These are phyloP conservation scores for Solanum hybrid DNA, from an alignment of 305 asterid species.

Conservation along the genomic window DNA sequence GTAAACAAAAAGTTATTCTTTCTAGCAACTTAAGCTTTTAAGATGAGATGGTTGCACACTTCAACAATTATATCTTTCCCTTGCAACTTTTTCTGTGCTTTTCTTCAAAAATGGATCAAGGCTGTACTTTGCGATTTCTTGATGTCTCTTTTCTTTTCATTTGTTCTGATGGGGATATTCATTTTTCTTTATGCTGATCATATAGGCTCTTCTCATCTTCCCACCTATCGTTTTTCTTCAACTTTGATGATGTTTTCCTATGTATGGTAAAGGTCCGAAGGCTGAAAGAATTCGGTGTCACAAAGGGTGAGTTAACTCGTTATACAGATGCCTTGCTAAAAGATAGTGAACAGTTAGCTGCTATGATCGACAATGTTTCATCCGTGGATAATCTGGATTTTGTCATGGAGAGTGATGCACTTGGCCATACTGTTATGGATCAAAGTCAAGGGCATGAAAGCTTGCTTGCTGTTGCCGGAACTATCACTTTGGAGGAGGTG, in stretches of 20 bases:
- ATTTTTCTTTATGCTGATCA: not conserved
- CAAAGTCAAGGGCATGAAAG: conserved; percentile 97
- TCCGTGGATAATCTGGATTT: conserved; percentile 97
- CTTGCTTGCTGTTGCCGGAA: conserved; percentile 82
- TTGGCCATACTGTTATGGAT: conserved; percentile 95
- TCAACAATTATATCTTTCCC: not conserved
- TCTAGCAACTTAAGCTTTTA: not conserved
- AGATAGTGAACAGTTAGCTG: conserved; percentile 97
- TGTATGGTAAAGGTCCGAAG: conserved; percentile 66
- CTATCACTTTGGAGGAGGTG: conserved; percentile 96
- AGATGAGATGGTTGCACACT: not conserved
- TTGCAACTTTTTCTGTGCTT: not conserved
- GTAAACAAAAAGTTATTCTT: not conserved
- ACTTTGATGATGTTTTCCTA: conserved; percentile 2
- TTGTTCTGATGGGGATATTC: not conserved
- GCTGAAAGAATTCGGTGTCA: conserved; percentile 97
- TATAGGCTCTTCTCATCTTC: not conserved
- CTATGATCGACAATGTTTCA: conserved; percentile 95
- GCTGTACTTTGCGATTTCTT: not conserved
- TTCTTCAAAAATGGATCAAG: not conserved
- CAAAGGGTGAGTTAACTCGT: conserved; percentile 96
- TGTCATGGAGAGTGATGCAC: conserved; percentile 98
- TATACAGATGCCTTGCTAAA: conserved; percentile 87
- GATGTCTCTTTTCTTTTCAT: not conserved
- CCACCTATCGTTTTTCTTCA: not conserved